These are phyloP conservation scores for Nemania diffusa DNA, from an alignment of 2,329 filamentous ascomycete genomes.

Conservation along the genomic window DNA sequence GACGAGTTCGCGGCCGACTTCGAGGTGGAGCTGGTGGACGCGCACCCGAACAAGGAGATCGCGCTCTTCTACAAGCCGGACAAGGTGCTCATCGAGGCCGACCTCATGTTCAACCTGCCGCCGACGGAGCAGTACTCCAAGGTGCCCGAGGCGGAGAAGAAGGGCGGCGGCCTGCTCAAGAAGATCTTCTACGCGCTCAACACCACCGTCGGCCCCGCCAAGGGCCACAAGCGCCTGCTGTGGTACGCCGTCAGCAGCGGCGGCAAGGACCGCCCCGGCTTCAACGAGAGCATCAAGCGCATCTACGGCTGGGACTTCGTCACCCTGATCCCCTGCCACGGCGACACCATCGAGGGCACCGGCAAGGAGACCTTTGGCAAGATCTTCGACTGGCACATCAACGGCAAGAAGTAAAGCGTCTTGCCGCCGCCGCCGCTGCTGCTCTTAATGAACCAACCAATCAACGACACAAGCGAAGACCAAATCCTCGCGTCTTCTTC, in stretches of 20 bases:
- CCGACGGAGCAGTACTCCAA: conserved; percentile 84
- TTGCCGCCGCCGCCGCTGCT: neutral
- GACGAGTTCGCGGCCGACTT: conserved; percentile 89
- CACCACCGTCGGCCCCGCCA: conserved; percentile 71
- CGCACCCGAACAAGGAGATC: conserved; percentile 85
- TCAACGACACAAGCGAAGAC: neutral
- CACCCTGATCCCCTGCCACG: conserved; percentile 89
- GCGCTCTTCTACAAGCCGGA: conserved; percentile 87
- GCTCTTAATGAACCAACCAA: neutral
- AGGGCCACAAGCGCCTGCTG: conserved; percentile 80
- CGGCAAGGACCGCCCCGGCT: conserved; percentile 70
- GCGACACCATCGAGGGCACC: conserved; percentile 80
- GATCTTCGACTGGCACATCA: conserved; percentile 85
- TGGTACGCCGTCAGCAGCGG: conserved; percentile 76
- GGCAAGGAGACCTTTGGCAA: conserved; percentile 81
- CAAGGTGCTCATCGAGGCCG: conserved; percentile 83
- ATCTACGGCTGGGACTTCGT: conserved; percentile 88
- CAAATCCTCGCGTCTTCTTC: conserved; percentile 12
- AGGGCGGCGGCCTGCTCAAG: conserved; percentile 52
- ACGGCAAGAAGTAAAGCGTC: conserved; percentile 50
- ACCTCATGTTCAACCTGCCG: conserved; percentile 92
- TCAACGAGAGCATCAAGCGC: conserved; percentile 73
- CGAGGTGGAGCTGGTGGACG: conserved; percentile 83
- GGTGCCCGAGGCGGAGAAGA: conserved; percentile 59
- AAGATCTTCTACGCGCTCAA: conserved; percentile 64